Evolutionary conservation across 306 rosid genomes (phyloP).

Genomic region (Aeschynomene evenia): DNA sequence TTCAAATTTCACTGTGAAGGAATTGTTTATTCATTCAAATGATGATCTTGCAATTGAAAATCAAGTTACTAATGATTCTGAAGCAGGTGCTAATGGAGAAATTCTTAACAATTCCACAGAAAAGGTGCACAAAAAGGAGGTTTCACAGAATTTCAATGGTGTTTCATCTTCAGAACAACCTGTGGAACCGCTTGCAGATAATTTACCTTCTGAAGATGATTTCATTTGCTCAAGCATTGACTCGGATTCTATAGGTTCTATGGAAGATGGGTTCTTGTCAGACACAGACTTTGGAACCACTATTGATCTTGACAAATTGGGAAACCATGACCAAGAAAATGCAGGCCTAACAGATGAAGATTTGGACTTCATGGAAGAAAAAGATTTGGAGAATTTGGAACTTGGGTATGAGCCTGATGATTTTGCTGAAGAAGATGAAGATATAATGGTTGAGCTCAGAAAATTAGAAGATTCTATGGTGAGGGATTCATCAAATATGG

Average conservation of each 20-base stretch:
- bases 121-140: constrained; percentile 19
- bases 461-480: constrained; percentile 35
- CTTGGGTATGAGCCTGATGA: constrained; percentile 57
- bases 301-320: constrained; percentile 18
- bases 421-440: constrained; percentile 55
- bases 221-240: constrained; percentile 45
- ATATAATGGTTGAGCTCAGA: constrained; percentile 45
- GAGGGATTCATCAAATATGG: background rate
- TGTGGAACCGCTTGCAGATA: background rate
- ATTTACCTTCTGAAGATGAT: constrained; percentile 45
- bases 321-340: constrained; percentile 20
- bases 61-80: background rate
- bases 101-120: constrained; percentile 9
- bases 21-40: constrained; percentile 30
- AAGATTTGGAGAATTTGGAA: constrained; percentile 27
- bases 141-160: constrained; percentile 22
- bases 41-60: constrained; percentile 7
- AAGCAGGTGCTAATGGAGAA: constrained; percentile 28
- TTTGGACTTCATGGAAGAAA: constrained; percentile 36
- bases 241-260: constrained; percentile 37
- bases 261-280: constrained; percentile 45
- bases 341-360: constrained; percentile 22
- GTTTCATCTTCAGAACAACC: background rate
- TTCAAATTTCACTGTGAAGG: constrained; percentile 46
- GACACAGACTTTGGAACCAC: constrained; percentile 48